Evolutionary conservation across 2,329 filamentous ascomycete genomes (phyloP), one percentile per base, ranked within the genome.

Genomic region (Periconia sp.): DNA sequence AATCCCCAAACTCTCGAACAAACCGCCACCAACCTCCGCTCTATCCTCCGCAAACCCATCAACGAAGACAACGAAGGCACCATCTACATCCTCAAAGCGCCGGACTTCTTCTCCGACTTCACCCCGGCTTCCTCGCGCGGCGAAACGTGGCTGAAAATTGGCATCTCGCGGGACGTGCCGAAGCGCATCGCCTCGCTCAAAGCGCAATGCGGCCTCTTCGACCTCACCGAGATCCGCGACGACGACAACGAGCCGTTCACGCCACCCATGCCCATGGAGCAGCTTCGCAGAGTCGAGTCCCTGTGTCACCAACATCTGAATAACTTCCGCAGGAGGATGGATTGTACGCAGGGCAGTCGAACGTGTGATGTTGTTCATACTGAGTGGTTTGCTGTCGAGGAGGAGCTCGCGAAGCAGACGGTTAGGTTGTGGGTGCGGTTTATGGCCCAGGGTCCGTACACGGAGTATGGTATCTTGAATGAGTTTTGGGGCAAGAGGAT

Each of bases 1-100:
- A 85, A 31, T 86, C 86, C 71, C 90, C 85, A 9, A 64, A 48
- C 48, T 52, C 47, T 42, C 47, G 43, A 31, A n/a, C n/a, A n/a
- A n/a, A 54, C n/a, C 33, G 33, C 33, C 33, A n/a, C 6, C 11
- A 37, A 5, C 11, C 6, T 37, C 13, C 10, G 33, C 5, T 5
- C 11, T 5, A 37, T 37, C 33, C 3, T 11, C 33, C 15, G 33
- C 19, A 6, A 37, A 11, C 33, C 33, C 33, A n/a, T 37, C 33
- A 11, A 37, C 3, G 45, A 48, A 23, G 45, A 41, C 9, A 18
- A 19, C 18, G 20, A 10, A 20, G 49, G 49, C 44, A 5, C n/a
- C 13, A 43, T 52, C 2, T 52, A 52, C 31, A 23, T 52, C 9
- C 14, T 52, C 11, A 30, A 41, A 35, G 49, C 49, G 19, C 49